Evolutionary conservation across 73 alveolate genomes (phyloP).

Genomic region (Halteria grandinella): DNA sequence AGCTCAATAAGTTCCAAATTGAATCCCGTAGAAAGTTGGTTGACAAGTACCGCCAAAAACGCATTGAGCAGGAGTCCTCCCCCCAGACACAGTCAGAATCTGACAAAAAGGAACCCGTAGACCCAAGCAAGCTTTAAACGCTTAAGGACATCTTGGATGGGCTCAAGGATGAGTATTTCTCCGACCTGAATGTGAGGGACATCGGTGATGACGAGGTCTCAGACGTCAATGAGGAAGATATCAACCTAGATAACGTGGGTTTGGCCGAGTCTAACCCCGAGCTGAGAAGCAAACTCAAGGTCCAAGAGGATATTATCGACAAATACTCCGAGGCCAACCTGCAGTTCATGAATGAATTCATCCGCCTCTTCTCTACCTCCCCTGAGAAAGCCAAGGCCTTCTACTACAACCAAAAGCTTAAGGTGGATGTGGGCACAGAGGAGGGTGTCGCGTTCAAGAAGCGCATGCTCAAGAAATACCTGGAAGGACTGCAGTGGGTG

Average conservation of each 20-base stretch:
- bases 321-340: conserved; percentile 23
- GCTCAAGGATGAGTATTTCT: conserved; percentile 69
- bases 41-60: conserved; percentile 59
- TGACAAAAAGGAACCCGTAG: conserved; percentile 6
- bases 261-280: conserved; percentile 1
- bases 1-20: too few relatives aligned
- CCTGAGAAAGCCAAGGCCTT: conserved; percentile 77
- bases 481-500: conserved; percentile 97
- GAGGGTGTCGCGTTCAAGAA: conserved; percentile 72
- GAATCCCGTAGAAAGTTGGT: too few relatives aligned
- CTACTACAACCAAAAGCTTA: conserved; percentile 83
- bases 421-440: conserved; percentile 76
- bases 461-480: conserved; percentile 72
- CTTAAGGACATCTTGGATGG: conserved; percentile 12
- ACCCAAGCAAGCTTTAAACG: conserved; percentile 3
- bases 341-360: conserved; percentile 33
- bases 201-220: conserved; percentile 80
- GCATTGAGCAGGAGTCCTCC: conserved; percentile 65
- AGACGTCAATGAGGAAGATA: conserved; percentile 67
- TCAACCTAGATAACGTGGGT: conserved; percentile 28
- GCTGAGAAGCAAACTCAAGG: conserved; percentile 8
- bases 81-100: neutral
- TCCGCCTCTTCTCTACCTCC: conserved; percentile 2
- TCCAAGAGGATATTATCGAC: neutral
- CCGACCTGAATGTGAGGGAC: conserved; percentile 75